Percentiles rank a stretch among this genome's conserved stretches.
phyloP scores from a whole-genome alignment of 169 alveolate species.

The Perkinsus marinus region DNA sequence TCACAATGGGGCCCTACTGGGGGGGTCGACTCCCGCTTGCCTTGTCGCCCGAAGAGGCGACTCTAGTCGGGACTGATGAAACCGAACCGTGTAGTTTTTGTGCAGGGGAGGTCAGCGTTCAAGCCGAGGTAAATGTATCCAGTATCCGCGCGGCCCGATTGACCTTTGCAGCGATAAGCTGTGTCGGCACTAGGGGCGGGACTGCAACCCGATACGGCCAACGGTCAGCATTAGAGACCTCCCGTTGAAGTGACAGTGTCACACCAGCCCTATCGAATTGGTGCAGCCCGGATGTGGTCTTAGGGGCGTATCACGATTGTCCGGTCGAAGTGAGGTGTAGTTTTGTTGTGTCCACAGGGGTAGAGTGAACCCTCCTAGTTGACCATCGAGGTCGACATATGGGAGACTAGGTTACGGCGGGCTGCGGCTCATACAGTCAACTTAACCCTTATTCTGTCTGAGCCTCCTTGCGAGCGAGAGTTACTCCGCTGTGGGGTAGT shows the following conservation, averaged over 20 bases:
- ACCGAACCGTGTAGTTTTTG: too few species aligned
- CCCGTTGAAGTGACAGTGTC: neutral
- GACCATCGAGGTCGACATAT: neutral
- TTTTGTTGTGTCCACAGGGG: neutral
- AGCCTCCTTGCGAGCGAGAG: too few species aligned
- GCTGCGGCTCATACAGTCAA: neutral
- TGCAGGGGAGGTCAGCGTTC: too few species aligned
- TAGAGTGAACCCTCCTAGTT: neutral
- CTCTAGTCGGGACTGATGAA: too few species aligned
- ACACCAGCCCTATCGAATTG: neutral
- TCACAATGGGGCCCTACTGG: too few species aligned
- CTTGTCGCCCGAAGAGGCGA: neutral
- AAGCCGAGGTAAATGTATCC: neutral
- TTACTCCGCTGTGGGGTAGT: too few species aligned
- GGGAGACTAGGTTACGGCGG: neutral
- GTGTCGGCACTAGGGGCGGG: neutral
- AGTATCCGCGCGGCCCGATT: neutral
- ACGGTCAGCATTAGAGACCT: neutral
- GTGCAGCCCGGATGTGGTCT: neutral
- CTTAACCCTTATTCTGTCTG: too few species aligned
- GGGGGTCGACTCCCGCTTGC: neutral
- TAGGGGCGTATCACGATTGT: neutral
- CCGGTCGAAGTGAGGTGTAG: neutral
- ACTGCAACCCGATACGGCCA: neutral
- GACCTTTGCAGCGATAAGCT: neutral